phyloP scores from a whole-genome alignment of 106 monocot genomes.

The Chionographis japonica region DNA sequence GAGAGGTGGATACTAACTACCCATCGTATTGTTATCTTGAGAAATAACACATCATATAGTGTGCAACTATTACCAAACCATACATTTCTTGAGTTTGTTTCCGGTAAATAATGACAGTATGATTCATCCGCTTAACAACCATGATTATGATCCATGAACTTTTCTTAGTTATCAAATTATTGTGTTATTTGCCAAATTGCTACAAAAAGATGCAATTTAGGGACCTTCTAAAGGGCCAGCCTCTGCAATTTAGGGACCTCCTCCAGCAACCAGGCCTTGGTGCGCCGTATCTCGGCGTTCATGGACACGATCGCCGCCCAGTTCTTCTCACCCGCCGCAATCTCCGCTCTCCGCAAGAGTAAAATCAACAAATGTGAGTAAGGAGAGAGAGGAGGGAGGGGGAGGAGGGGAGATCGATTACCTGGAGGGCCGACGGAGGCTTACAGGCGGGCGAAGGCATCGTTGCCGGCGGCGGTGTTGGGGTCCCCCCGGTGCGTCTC shows the following conservation, averaged over 20 bases:
- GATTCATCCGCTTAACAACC: too few species aligned
- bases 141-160: too few species aligned
- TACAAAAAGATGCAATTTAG: too few species aligned
- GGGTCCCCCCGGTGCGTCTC: constrained; percentile 54
- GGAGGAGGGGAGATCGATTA: not conserved
- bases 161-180: too few species aligned
- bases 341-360: constrained; percentile 67
- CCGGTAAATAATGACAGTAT: too few species aligned
- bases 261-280: constrained; percentile 75
- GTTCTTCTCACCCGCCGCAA: constrained; percentile 81
- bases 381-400: not conserved
- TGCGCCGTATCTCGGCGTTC: constrained; percentile 93
- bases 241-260: constrained; percentile 89
- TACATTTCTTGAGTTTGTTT: too few species aligned
- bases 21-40: too few species aligned
- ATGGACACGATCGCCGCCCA: constrained; percentile 76
- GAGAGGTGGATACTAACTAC: too few species aligned
- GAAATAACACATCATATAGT: too few species aligned
- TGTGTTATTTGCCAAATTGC: too few species aligned
- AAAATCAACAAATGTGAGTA: not conserved
- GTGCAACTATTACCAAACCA: too few species aligned
- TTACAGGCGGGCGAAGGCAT: constrained; percentile 94
- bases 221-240: constrained; percentile 79
- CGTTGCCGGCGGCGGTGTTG: constrained; percentile 68
- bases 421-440: constrained; percentile 75